These are phyloP conservation scores for Fusarium penzigii DNA, from an alignment of 2,329 filamentous ascomycete species.

Conservation along the genomic window DNA sequence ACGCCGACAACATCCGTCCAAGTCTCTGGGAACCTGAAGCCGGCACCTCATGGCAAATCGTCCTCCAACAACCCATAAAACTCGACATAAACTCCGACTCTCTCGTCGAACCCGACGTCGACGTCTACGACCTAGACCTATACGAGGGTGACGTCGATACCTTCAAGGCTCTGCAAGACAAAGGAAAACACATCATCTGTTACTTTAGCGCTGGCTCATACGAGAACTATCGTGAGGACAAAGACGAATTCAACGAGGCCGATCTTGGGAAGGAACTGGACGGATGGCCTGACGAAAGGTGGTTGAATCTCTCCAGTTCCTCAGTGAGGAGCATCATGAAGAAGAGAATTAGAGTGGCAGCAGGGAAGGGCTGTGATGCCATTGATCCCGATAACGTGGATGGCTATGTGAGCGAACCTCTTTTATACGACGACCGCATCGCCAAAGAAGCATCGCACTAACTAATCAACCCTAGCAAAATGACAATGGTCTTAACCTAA, in stretches of 20 bases:
- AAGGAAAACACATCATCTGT: slow-evolving; percentile 66
- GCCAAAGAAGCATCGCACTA: neutral
- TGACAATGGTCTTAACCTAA: slow-evolving; percentile 62
- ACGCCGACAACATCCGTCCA: neutral
- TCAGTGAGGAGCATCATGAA: slow-evolving; percentile 67
- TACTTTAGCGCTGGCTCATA: slow-evolving; percentile 75
- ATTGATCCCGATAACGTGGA: slow-evolving; percentile 74
- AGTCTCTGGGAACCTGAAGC: neutral
- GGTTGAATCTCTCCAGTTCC: slow-evolving; percentile 60
- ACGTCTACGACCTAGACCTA: slow-evolving; percentile 51
- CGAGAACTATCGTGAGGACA: slow-evolving; percentile 64
- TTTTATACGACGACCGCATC: neutral
- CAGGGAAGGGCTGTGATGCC: slow-evolving; percentile 64
- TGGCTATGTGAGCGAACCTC: slow-evolving; percentile 50
- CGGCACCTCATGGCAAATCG: neutral
- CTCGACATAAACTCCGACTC: neutral
- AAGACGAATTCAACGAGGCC: slow-evolving; percentile 49
- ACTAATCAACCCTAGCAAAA: slow-evolving; percentile 45
- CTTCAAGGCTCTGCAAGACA: slow-evolving; percentile 57
- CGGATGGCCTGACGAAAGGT: slow-evolving; percentile 68
- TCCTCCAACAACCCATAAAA: neutral
- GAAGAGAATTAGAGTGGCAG: slow-evolving; percentile 58
- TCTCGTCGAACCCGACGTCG: slow-evolving; percentile 43
- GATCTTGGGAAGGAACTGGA: slow-evolving; percentile 61
- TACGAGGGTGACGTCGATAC: slow-evolving; percentile 51